Base-by-base conservation (phyloP, 345 rosid species). In the Hypericum perforatum region DNA sequence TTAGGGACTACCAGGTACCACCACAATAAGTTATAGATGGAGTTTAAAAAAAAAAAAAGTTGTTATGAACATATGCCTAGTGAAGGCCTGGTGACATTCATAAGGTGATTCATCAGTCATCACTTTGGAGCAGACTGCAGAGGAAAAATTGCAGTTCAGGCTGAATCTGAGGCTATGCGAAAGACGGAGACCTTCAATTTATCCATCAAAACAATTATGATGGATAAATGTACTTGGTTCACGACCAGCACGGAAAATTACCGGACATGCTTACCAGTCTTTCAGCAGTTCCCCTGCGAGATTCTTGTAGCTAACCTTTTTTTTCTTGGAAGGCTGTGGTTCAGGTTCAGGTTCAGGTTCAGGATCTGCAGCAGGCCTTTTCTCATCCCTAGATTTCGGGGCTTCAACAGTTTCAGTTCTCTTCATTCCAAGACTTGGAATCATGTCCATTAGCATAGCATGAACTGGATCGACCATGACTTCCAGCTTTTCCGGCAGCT, bases 251-350 rank as follows among this genome's bases (percentile, higher is more conserved):
- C 32, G n/a, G 48, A 2, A 7, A 16, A 45, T 6, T 9, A 45
- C 2, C 15, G 15, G 15, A 11, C 36, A 8, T 9, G 6, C 47
- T 66, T 53, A 68, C 76, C 74, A 81, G 56, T 81, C 85, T 71
- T 79, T 76, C 56, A 91, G 87, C 57, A 91, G 64, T 58, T 82
- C 78, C 6, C 63, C 59, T 0, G 90, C 94, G 13, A 91, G 52
- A 70, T 91, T 88, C 54, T 75, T 72, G 71, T 81, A 91, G 75
- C 98, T 91, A n/a, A 91, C 90, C 73, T 81, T 87, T 80, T 70
- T 82, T 60, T 86, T 87, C 82, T 87, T 72, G 39, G 9, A 62
- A 22, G 65, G 66, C 62, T 14, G 49, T 16, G 15, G 50, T 6
- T 5, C 58, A 32, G 56, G 9, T 29, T 38, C 39, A 10, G n/a